Conservation (phyloP, 768 basidiomycete species). For the Suillus plorans region DNA sequence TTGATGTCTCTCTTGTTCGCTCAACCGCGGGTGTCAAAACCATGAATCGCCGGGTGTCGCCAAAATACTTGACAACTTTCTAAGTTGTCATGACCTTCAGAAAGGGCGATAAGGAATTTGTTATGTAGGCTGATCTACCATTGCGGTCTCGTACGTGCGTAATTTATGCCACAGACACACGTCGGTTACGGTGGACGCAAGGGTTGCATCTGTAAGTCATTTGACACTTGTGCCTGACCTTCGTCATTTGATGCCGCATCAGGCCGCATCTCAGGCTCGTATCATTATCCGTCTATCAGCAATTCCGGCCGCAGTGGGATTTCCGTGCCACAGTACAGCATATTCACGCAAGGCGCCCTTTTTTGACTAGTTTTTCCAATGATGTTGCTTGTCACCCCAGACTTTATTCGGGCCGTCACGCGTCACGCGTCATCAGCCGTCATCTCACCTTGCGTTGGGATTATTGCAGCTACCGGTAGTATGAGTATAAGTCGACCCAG, state of each 20-base stretch:
- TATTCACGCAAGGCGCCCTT: not conserved
- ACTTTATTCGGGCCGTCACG: not conserved
- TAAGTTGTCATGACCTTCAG: not conserved
- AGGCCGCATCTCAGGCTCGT: too few species aligned
- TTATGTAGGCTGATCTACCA: conserved; percentile 20
- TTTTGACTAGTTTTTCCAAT: not conserved
- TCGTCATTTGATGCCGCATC: not conserved
- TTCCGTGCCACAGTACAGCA: not conserved
- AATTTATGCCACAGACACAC: conserved; percentile 13
- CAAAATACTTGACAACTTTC: too few species aligned
- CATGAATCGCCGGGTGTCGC: too few species aligned
- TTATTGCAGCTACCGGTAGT: too few species aligned
- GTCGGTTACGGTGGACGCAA: not conserved
- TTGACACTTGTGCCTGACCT: not conserved
- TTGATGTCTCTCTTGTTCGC: too few species aligned
- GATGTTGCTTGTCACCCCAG: not conserved
- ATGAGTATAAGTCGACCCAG: too few species aligned
- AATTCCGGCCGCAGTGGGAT: not conserved
- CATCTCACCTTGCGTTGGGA: not conserved
- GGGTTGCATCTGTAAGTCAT: not conserved
- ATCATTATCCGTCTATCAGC: not conserved
- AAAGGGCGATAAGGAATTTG: conserved; percentile 17
- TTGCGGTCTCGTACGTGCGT: conserved; percentile 28
- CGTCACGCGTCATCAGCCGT: not conserved
- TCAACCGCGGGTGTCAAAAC: too few species aligned